Evolutionary conservation across 208 protist genomes (phyloP).

Genomic region (Entamoeba invadens): DNA sequence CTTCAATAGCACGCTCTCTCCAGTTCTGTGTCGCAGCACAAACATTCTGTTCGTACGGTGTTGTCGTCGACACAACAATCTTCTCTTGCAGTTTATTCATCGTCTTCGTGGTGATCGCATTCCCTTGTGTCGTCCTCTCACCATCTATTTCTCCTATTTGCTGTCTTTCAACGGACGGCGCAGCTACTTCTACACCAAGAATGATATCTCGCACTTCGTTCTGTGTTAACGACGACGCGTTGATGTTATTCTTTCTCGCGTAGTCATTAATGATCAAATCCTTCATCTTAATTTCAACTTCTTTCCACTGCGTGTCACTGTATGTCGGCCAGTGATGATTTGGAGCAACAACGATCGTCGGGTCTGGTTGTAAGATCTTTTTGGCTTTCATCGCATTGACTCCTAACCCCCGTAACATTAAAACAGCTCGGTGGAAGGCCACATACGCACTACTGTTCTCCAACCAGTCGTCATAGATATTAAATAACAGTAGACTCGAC

Average conservation of each 20-base stretch:
- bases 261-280: slow-evolving; percentile 99
- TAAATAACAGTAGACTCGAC: slow-evolving; percentile 90
- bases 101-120: slow-evolving; percentile 2
- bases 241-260: slow-evolving; percentile 96
- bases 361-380: slow-evolving; percentile 82
- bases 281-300: slow-evolving; percentile 87
- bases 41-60: background rate
- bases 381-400: slow-evolving; percentile 71
- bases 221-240: slow-evolving; percentile 89
- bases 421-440: slow-evolving; percentile 92
- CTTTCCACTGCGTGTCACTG: slow-evolving; percentile 91
- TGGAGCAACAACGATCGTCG: slow-evolving; percentile 72
- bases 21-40: background rate
- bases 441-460: slow-evolving; percentile 86
- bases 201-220: slow-evolving; percentile 99
- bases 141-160: background rate
- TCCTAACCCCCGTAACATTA: slow-evolving; percentile 91
- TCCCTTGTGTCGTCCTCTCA: background rate
- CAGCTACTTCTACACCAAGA: slow-evolving; percentile 57
- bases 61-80: background rate
- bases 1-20: background rate
- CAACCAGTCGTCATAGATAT: slow-evolving; percentile 99
- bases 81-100: background rate
- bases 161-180: background rate
- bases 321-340: slow-evolving; percentile 98